phyloP scores from a whole-genome alignment of 2,329 filamentous ascomycete species.

The Trichothecium roseum region DNA sequence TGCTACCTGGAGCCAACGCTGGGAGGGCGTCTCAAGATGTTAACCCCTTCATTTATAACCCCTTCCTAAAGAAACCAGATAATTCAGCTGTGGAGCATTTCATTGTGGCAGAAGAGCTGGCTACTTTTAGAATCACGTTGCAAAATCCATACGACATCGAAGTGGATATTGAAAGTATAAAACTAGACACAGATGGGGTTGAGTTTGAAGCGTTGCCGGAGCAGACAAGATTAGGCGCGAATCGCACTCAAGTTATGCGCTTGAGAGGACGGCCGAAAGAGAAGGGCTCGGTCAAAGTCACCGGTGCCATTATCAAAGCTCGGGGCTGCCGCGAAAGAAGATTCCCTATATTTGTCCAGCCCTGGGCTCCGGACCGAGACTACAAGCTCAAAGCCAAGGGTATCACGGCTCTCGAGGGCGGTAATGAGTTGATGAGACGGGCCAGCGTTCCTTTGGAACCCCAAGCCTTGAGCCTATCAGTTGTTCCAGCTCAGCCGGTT shows the following conservation, averaged over 20 bases:
- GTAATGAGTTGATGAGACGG: conserved; percentile 25
- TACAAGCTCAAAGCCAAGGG: conserved; percentile 70
- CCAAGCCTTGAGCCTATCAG: conserved; percentile 52
- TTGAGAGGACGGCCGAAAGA: conserved; percentile 57
- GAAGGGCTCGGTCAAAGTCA: conserved; percentile 61
- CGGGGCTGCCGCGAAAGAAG: conserved; percentile 70
- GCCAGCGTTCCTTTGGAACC: conserved; percentile 27
- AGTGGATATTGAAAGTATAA: conserved; percentile 74
- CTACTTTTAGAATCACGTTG: conserved; percentile 70
- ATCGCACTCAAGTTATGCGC: conserved; percentile 69
- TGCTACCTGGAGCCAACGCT: conserved; percentile 38
- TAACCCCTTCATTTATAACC: conserved; percentile 92
- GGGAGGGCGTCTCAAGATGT: conserved; percentile 47
- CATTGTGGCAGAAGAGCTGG: conserved; percentile 68
- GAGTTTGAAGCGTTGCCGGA: conserved; percentile 58
- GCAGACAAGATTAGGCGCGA: conserved; percentile 63
- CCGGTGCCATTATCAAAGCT: conserved; percentile 69
- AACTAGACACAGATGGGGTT: conserved; percentile 62
- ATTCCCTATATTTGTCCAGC: conserved; percentile 72
- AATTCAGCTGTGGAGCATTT: conserved; percentile 51
- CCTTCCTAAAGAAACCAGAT: conserved; percentile 63
- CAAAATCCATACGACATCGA: conserved; percentile 95
- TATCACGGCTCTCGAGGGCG: conserved; percentile 43
- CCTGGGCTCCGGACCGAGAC: conserved; percentile 62
- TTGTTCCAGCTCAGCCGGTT: conserved; percentile 71